A percentile compares a stretch with the other conserved stretches of the same genome.
Evolutionary conservation across 2,329 filamentous ascomycete genomes (phyloP).

Genomic region (Scytalidium lignicola): DNA sequence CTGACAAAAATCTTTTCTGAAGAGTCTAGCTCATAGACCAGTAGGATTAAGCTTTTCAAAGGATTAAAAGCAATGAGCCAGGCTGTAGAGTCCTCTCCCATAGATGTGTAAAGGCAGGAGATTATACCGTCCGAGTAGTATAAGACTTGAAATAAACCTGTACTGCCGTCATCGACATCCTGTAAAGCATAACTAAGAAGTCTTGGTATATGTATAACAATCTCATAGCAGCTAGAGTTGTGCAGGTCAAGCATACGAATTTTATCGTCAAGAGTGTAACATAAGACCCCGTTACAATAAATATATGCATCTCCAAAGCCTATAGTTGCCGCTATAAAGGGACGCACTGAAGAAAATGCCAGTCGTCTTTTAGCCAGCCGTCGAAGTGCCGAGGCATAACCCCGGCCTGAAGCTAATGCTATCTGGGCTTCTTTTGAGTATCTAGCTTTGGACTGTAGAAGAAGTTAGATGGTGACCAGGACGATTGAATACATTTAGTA

Average conservation of each 20-base stretch:
- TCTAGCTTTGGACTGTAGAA: constrained; percentile 20
- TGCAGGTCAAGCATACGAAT: constrained; percentile 58
- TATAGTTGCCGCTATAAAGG: constrained; percentile 56
- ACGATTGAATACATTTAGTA: background rate
- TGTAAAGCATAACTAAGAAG: constrained; percentile 33
- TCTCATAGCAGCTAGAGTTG: constrained; percentile 40
- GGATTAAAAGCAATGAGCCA: constrained; percentile 51
- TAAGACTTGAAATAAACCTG: constrained; percentile 47
- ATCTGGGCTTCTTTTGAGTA: constrained; percentile 20
- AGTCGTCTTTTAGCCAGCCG: constrained; percentile 54
- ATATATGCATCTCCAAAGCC: constrained; percentile 56
- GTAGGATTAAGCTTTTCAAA: constrained; percentile 33
- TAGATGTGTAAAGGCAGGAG: constrained; percentile 49
- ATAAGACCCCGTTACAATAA: constrained; percentile 59
- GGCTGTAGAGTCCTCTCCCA: constrained; percentile 30
- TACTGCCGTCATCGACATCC: constrained; percentile 29
- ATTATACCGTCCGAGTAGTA: constrained; percentile 53
- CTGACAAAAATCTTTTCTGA: constrained; percentile 60
- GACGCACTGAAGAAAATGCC: constrained; percentile 55
- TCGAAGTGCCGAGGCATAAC: constrained; percentile 39
- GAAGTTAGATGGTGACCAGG: constrained; percentile 8
- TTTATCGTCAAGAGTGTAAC: constrained; percentile 49
- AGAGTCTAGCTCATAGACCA: constrained; percentile 37
- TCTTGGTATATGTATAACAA: constrained; percentile 48
- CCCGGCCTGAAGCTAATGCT: constrained; percentile 10